Evolutionary conservation across 202 grass and related monocot genomes (phyloP).

Genomic region (Musa balbisiana): DNA sequence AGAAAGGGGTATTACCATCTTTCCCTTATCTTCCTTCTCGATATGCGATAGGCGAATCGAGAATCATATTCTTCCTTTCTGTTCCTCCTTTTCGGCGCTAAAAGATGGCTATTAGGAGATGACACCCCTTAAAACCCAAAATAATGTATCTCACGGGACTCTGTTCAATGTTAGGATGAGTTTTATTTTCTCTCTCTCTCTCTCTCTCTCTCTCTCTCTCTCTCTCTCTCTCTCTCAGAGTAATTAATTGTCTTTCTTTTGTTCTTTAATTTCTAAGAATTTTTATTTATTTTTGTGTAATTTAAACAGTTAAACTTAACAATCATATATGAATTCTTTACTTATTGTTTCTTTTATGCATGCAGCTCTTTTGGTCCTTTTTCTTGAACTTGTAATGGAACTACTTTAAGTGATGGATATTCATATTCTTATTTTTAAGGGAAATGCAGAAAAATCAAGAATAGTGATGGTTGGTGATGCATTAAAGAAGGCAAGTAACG

Average conservation of each 20-base stretch:
- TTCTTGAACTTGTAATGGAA: neutral
- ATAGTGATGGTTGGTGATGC: constrained; percentile 93
- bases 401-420: neutral
- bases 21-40: neutral
- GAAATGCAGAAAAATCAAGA: constrained; percentile 78
- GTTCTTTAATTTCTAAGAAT: neutral
- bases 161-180: neutral
- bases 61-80: neutral
- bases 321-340: neutral
- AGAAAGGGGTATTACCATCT: constrained; percentile 49
- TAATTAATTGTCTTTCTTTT: neutral
- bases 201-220: neutral
- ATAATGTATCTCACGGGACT: no score
- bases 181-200: neutral
- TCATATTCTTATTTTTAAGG: constrained; percentile 30
- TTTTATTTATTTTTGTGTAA: neutral
- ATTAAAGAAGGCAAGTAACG: constrained; percentile 55
- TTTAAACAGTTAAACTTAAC: neutral
- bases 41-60: neutral
- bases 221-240: no score
- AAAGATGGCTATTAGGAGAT: neutral
- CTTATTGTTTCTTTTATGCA: neutral
- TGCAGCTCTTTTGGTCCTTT: neutral
- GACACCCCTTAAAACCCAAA: neutral
- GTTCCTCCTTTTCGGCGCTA: neutral